phyloP scores from a whole-genome alignment of 805 yeast species.

The Candida ortonii region DNA sequence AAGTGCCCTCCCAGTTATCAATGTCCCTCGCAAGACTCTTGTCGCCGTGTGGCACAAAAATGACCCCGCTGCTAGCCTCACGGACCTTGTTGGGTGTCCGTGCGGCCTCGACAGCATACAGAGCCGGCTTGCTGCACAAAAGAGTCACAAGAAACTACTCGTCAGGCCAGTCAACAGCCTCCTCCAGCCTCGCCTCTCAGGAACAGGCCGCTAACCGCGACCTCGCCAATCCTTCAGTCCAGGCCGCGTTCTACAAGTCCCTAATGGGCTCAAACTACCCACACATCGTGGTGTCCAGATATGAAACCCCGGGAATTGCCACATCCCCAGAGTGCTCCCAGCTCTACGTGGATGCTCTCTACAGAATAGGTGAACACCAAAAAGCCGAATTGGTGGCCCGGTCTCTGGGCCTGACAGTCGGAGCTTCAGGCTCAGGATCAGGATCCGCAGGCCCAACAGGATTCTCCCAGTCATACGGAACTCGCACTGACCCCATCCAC shows the following conservation, averaged over 20 bases:
- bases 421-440: slow-evolving; percentile 28
- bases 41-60: slow-evolving; percentile 3
- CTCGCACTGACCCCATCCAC: slow-evolving; percentile 81
- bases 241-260: slow-evolving; percentile 78
- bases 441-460: slow-evolving; percentile 19
- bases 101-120: neutral
- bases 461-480: slow-evolving; percentile 40
- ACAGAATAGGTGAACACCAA: slow-evolving; percentile 68
- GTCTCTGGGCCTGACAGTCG: slow-evolving; percentile 33
- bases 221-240: slow-evolving; percentile 63
- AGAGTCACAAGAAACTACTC: slow-evolving; percentile 6
- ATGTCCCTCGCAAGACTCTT: slow-evolving; percentile 4
- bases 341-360: slow-evolving; percentile 77
- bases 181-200: slow-evolving; percentile 48
- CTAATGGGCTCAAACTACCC: slow-evolving; percentile 82
- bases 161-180: slow-evolving; percentile 15
- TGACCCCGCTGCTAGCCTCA: too few relatives aligned
- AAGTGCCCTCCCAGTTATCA: too few relatives aligned
- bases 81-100: neutral
- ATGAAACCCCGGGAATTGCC: slow-evolving; percentile 92
- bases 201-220: slow-evolving; percentile 88
- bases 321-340: slow-evolving; percentile 73
- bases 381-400: slow-evolving; percentile 70
- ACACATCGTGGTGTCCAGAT: slow-evolving; percentile 92
- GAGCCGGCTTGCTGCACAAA: too few relatives aligned